Evolutionary conservation across 2,329 filamentous ascomycete species (phyloP), one percentile per base, ranked within the genome.

Genomic region (Ophiostoma pallidulum): DNA sequence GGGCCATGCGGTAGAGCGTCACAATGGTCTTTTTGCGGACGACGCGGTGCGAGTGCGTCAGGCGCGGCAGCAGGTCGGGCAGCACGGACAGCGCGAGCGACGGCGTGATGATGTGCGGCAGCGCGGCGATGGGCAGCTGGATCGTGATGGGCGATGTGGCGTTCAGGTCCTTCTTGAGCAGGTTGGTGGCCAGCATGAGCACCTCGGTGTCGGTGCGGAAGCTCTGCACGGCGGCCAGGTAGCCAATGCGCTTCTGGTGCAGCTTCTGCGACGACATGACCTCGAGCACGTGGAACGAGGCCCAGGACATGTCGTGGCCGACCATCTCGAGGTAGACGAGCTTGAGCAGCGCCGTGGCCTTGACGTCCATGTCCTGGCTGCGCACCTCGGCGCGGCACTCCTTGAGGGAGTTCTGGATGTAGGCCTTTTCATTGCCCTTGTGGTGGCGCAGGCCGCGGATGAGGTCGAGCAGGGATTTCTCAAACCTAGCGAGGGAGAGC

Each of bases 261-360:
- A 94, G 94, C 64, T 96, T 97, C 41, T 84, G 75, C 33, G 88
- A 94, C 32, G 90, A 94, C 92, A 98, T 98, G 68, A 98, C 92
- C 69, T 98, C 92, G 41, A 98, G 82, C 45, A 97, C 91, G 64
- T 98, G 87, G 68, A 98, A 98, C 12, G 90, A 90, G 4, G 92
- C 92, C 92, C 92, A 98, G 3, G 91, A 96, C 92, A 98, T 98
- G 67, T 97, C 92, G 64, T 97, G 86, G 13, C 92, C 92, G 57
- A 97, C 90, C 92, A 98, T 98, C 65, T 98, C 92, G 56, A 98
- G 79, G 64, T 98, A 98, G 45, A 96, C 84, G 58, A 98, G 77
- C 72, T 98, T 98, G 60, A 98, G 73, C 46, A 98, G 75, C 39
- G 92, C 92, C 29, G 89, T 97, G 18, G 92, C 90, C 73, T 98